Conservation (phyloP, 2,329 filamentous ascomycete genomes). For the Trichoderma aggressivum region DNA sequence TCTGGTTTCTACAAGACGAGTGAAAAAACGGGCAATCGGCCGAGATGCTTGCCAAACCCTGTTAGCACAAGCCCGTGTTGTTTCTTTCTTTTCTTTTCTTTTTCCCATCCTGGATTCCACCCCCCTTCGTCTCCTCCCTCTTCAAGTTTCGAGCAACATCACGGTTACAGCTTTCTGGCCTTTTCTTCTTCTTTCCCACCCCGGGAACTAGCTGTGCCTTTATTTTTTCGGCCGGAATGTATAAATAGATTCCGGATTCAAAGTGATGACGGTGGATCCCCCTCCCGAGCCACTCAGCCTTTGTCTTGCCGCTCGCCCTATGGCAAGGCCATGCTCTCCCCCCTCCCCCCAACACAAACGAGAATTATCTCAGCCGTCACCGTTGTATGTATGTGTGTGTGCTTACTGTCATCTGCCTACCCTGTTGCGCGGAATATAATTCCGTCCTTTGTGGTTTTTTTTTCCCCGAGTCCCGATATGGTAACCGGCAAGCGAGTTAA, state of each 20-base stretch:
- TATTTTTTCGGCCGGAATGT: not conserved
- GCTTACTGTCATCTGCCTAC: not conserved
- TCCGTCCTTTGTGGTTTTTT: not conserved
- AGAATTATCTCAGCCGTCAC: not conserved
- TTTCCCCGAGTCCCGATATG: not conserved
- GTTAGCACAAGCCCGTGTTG: not conserved
- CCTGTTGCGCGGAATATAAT: not conserved
- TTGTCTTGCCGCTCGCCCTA: not conserved
- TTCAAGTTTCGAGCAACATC: not conserved
- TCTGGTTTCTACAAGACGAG: not conserved
- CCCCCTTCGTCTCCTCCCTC: not conserved
- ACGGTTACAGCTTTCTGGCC: not conserved
- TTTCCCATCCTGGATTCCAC: not conserved
- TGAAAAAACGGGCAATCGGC: not conserved
- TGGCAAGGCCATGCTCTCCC: not conserved
- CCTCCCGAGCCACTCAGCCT: not conserved
- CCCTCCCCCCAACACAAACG: not conserved
- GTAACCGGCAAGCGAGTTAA: not conserved
- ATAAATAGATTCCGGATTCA: constrained; percentile 11
- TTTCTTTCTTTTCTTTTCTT: not conserved
- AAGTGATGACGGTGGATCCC: constrained; percentile 1
- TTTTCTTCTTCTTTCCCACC: not conserved
- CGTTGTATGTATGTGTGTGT: not conserved
- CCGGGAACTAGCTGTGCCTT: not conserved
- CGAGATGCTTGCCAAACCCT: not conserved